Base-by-base conservation (phyloP, 768 basidiomycete genomes). In the Auricularia auricula-judae region DNA sequence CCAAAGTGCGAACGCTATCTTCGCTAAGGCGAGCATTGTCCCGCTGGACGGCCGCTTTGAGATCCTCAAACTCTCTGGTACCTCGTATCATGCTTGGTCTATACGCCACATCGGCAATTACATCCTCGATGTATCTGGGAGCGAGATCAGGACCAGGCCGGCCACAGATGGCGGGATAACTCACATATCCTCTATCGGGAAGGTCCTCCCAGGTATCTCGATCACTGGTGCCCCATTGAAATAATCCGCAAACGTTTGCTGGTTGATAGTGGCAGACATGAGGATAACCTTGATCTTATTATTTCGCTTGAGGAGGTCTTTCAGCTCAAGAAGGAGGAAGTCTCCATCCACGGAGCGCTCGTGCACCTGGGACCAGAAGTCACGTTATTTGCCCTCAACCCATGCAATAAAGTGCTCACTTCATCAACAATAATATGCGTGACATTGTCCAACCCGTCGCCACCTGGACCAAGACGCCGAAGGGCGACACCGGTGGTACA, bases 261-360 rank as follows among this genome's bases (percentile, higher is more conserved):
- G 91, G 70, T 97, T 95, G 74, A 96, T 95, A 0, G 95, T 98
- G 3, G 95, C 95, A 36, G 90, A 93, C 93, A 97, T 97, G 58
- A 96, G 80, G 23, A 95, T 76, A 23, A 98, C 80, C 72, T 90
- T 94, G 69, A 97, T 80, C 1, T 73, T 81, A 23, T 78, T 75
- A 69, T 92, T 86, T 21, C 72, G 79, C 66, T 77, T 76, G 56
- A 96, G 73, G 14, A 97, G 76, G 68, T 92, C 88, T 65, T 86
- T 85, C 33, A 97, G 77, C 71, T 95, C 87, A 4, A 96, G 81
- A 1, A 98, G 80, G 54, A 98, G 77, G 68, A 98, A 87, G 72
- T 98, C 95, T 23, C 90, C 86, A 70, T 96, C 94, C 5, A 96
- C 85, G 11, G 90, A 91, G 33, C 94, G 85, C 74, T 98, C 94